phyloP scores from a whole-genome alignment of 2,329 filamentous ascomycete genomes.

The Colletotrichum musae region DNA sequence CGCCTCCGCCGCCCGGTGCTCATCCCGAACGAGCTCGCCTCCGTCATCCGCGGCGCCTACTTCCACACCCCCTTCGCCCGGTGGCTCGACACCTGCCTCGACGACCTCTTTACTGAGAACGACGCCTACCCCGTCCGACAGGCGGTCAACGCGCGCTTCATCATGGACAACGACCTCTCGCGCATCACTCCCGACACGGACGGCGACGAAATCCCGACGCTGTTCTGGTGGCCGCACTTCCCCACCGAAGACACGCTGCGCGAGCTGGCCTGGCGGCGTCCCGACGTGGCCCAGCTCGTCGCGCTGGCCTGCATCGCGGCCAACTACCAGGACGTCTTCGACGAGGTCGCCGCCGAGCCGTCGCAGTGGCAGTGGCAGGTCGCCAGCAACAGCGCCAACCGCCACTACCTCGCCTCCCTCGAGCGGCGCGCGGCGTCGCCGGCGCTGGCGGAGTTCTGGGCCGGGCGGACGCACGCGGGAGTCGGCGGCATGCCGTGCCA shows the following conservation, averaged over 20 bases:
- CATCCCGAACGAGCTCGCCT: conserved; percentile 45
- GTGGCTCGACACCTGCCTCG: conserved; percentile 42
- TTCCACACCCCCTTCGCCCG: conserved; percentile 53
- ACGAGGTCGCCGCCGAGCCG: not conserved
- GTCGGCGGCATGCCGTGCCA: too few relatives aligned
- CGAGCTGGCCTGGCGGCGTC: conserved; percentile 11
- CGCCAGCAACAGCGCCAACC: not conserved
- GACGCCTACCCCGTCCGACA: conserved; percentile 7
- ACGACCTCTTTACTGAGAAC: not conserved
- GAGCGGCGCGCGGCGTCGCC: too few relatives aligned
- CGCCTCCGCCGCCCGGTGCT: conserved; percentile 49
- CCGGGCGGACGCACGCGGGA: too few relatives aligned
- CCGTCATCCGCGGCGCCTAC: conserved; percentile 53
- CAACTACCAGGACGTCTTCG: not conserved
- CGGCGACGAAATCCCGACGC: not conserved
- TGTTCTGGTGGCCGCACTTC: conserved; percentile 15
- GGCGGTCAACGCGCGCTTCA: conserved; percentile 48
- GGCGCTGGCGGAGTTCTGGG: too few relatives aligned
- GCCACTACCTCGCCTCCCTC: not conserved
- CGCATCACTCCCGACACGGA: conserved; percentile 8
- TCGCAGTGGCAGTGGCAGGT: not conserved
- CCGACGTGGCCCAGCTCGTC: not conserved
- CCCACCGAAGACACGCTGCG: not conserved
- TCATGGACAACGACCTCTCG: conserved; percentile 50
- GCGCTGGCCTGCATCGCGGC: not conserved